Conservation (phyloP, 306 rosid species). For the Neltuma alba region DNA sequence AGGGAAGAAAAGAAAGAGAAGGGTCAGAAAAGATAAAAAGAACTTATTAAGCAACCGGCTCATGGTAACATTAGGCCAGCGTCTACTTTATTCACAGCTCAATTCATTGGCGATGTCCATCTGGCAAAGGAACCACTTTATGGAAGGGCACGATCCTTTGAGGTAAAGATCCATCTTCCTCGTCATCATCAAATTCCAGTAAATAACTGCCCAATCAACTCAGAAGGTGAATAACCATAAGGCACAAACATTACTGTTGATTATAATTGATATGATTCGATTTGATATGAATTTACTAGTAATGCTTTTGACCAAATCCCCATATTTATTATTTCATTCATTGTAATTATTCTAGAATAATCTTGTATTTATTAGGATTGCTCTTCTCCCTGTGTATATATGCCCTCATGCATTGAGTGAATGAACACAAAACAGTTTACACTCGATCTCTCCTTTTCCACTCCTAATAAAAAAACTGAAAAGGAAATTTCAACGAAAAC, state of each 20-base stretch:
- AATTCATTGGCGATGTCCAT: constrained; percentile 88
- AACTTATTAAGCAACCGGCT: constrained; percentile 33
- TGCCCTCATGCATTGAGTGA: background rate
- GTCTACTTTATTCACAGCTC: constrained; percentile 35
- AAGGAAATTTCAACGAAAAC: background rate
- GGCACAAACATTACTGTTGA: background rate
- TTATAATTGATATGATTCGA: background rate
- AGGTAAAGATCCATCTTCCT: constrained; percentile 94
- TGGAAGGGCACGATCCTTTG: constrained; percentile 91
- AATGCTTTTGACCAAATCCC: background rate
- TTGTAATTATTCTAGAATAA: background rate
- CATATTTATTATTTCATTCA: background rate
- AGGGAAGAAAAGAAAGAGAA: background rate
- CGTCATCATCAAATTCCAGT: constrained; percentile 97
- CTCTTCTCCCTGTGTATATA: background rate
- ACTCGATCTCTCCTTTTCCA: background rate
- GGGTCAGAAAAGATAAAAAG: background rate
- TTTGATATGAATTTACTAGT: background rate
- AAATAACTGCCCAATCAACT: constrained; percentile 67
- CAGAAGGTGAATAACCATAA: constrained; percentile 19
- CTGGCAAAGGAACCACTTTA: constrained; percentile 90
- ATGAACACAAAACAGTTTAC: background rate
- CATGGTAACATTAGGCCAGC: constrained; percentile 1
- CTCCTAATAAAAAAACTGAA: background rate
- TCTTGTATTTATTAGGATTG: background rate